phyloP scores from a whole-genome alignment of 2,329 filamentous ascomycete species.

The Penicillium nordicum region DNA sequence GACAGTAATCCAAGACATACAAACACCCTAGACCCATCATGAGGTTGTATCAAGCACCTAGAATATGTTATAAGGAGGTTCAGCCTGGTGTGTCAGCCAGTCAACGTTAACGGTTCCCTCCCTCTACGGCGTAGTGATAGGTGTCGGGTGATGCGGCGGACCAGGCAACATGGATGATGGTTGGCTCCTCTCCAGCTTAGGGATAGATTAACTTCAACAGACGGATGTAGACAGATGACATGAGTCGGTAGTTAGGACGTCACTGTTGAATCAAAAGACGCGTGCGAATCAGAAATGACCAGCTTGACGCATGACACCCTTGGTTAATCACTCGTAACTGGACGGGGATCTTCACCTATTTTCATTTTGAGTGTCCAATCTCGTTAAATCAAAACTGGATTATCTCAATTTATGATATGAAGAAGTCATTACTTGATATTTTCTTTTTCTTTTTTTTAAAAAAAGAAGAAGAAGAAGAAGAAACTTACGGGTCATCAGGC shows the following conservation, averaged over 20 bases:
- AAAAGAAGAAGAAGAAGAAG: not conserved
- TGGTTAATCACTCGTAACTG: conserved; percentile 17
- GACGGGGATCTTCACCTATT: conserved; percentile 12
- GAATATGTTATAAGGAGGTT: not conserved
- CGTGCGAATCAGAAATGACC: conserved; percentile 22
- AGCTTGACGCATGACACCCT: conserved; percentile 18
- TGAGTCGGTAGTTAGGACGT: conserved; percentile 6
- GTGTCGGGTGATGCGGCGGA: conserved; percentile 26
- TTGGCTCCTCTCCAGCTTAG: not conserved
- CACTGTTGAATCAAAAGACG: conserved; percentile 13
- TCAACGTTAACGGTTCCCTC: conserved; percentile 6
- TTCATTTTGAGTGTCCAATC: not conserved
- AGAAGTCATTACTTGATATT: not conserved
- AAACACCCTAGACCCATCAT: not conserved
- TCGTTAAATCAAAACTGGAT: not conserved
- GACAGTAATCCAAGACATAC: conserved; percentile 2
- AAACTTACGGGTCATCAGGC: conserved; percentile 18
- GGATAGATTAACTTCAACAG: not conserved
- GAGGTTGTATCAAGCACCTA: conserved; percentile 1
- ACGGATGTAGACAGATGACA: conserved; percentile 1
- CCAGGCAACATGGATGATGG: not conserved
- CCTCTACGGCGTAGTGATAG: conserved; percentile 19
- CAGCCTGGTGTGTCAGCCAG: conserved; percentile 2
- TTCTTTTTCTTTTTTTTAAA: not conserved
- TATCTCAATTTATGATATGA: conserved; percentile 2